phyloP scores from a whole-genome alignment of 2,329 filamentous ascomycete species.

The Aspergillus texensis region DNA sequence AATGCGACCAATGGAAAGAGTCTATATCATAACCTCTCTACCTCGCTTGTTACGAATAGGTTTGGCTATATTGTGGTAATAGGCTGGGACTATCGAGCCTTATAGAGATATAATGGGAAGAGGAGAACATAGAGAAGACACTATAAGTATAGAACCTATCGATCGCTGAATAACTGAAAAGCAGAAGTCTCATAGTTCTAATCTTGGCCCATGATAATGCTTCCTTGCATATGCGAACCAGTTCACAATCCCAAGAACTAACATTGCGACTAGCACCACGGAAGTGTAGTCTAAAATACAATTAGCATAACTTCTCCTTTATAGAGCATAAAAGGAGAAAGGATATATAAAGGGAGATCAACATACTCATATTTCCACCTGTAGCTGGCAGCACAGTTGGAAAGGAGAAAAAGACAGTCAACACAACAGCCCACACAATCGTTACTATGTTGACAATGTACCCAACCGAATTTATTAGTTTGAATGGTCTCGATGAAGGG shows the following conservation, averaged over 20 bases:
- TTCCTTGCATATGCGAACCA: slow-evolving; percentile 24
- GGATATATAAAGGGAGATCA: background rate
- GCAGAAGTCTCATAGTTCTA: slow-evolving; percentile 14
- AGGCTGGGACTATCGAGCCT: background rate
- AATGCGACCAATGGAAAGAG: background rate
- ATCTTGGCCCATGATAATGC: slow-evolving; percentile 25
- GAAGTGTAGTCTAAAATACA: slow-evolving; percentile 22
- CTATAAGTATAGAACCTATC: too few species aligned
- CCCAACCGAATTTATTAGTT: slow-evolving; percentile 16
- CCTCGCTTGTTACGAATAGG: background rate
- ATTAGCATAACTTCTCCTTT: background rate
- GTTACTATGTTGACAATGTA: slow-evolving; percentile 19
- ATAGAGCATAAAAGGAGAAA: background rate
- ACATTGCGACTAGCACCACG: slow-evolving; percentile 21
- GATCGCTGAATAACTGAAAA: background rate
- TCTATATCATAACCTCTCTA: background rate
- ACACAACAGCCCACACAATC: slow-evolving; percentile 22
- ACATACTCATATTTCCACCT: slow-evolving; percentile 28
- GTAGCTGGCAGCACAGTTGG: slow-evolving; percentile 21
- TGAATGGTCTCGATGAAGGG: slow-evolving; percentile 18
- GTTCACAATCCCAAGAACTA: slow-evolving; percentile 23
- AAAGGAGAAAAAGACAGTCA: slow-evolving; percentile 26
- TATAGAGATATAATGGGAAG: background rate
- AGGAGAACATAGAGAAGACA: background rate
- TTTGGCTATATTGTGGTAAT: background rate